Evolutionary conservation across 352 stramenopile genomes (phyloP).

Genomic region (Phytophthora multivora): DNA sequence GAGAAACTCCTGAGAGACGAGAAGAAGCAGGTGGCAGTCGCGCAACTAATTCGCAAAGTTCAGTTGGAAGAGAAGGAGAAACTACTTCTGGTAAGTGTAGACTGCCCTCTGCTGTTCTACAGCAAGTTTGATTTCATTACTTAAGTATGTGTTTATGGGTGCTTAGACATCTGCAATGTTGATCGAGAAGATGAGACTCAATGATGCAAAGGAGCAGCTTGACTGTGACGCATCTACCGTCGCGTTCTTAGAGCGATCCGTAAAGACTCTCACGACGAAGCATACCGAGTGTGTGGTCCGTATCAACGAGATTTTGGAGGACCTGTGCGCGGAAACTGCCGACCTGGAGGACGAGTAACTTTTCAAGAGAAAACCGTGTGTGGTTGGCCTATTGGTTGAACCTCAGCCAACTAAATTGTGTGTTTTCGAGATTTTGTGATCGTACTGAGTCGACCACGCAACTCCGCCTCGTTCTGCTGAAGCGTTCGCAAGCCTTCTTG

Average conservation of each 20-base stretch:
- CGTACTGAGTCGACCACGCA: slow-evolving; percentile 60
- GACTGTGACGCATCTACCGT: slow-evolving; percentile 56
- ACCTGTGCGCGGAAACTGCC: slow-evolving; percentile 60
- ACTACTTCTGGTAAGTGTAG: slow-evolving; percentile 56
- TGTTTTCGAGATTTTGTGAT: slow-evolving; percentile 36
- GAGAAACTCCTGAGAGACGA: slow-evolving; percentile 48
- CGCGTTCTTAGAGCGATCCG: slow-evolving; percentile 67
- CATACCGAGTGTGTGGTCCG: slow-evolving; percentile 66
- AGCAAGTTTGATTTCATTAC: background rate
- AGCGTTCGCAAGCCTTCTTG: slow-evolving; percentile 46
- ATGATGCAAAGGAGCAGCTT: slow-evolving; percentile 36
- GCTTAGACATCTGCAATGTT: slow-evolving; percentile 73
- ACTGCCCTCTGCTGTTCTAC: background rate
- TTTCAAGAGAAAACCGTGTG: background rate
- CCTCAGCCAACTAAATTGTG: slow-evolving; percentile 1
- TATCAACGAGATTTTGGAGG: slow-evolving; percentile 85
- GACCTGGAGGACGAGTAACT: slow-evolving; percentile 45
- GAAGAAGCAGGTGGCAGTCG: slow-evolving; percentile 45
- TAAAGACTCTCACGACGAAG: slow-evolving; percentile 54
- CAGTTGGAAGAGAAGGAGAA: slow-evolving; percentile 86
- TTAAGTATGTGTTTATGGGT: background rate
- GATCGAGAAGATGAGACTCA: slow-evolving; percentile 82
- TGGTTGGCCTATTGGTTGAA: too few relatives aligned
- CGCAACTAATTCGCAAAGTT: slow-evolving; percentile 70
- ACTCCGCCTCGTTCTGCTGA: slow-evolving; percentile 56